Evolutionary conservation across 768 basidiomycete species (phyloP), one percentile per base, ranked within the genome.

Genomic region (Clitopilus passeckerianus): DNA sequence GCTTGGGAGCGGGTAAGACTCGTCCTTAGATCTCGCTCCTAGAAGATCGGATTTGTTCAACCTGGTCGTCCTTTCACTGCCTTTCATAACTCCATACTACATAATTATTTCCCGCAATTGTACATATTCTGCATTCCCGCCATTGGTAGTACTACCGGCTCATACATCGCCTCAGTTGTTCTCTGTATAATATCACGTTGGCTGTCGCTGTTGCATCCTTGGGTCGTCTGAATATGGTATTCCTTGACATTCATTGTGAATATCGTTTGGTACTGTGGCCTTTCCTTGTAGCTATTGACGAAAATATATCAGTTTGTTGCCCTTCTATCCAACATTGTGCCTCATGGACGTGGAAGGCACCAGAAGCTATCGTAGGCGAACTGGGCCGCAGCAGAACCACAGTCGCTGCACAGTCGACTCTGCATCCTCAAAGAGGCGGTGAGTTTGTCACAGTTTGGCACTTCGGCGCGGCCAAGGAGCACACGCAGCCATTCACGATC

Each of bases 111-210:
- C 52, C 20, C 46, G 46, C 46, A 50, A 50, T 52, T 43, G 54
- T 60, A 59, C 35, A 59, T 60, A 56, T 56, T 37, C 43, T 52
- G 56, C 56, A 43, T 56, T 23, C 44, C 22, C 59, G 24, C 37
- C 14, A 41, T 30, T 56, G 50, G 27, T 58, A 18, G n/a, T 12
- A n/a, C 35, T 22, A 33, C 50, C 30, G 16, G 16, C 22, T 20
- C 46, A n/a, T 10, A 10, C 27, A 14, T 34, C 15, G 44, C 53
- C 37, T n/a, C n/a, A 5, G 56, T 54, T n/a, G 34, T 59, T 60
- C 54, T 60, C 57, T 62, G 61, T 58, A 62, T 60, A 57, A 52
- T 12, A 56, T 59, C 53, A n/a, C 52, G 50, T 20, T 46, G 12
- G n/a, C 37, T 30, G 4, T 30, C 7, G 7, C 27, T 30, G 27